phyloP scores from a whole-genome alignment of 768 basidiomycete genomes.

The Aureoboletus auriporus region DNA sequence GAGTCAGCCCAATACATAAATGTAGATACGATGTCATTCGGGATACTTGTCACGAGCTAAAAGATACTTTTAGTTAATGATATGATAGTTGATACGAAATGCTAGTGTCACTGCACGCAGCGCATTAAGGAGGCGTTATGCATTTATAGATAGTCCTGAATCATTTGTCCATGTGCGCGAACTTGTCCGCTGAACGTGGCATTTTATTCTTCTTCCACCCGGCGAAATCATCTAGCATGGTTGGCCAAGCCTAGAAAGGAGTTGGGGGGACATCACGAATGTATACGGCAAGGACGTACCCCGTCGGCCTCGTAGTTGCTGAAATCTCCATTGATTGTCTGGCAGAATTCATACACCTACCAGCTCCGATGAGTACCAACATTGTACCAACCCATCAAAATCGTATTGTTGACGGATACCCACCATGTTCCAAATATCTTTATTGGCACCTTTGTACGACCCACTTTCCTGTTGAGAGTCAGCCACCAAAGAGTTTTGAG shows the following conservation, averaged over 20 bases:
- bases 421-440: constrained; percentile 86
- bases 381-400: neutral
- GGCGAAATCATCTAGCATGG: constrained; percentile 76
- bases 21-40: neutral
- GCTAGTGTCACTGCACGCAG: constrained; percentile 8
- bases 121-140: constrained; percentile 15
- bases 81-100: neutral
- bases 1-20: neutral
- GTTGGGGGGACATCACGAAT: constrained; percentile 1
- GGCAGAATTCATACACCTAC: constrained; percentile 76
- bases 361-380: constrained; percentile 1
- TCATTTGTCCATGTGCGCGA: constrained; percentile 5
- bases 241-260: constrained; percentile 68
- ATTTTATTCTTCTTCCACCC: constrained; percentile 48
- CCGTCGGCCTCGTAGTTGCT: constrained; percentile 73
- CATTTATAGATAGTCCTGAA: constrained; percentile 2
- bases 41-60: neutral
- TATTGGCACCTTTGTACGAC: constrained; percentile 73
- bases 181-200: constrained; percentile 2
- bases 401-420: constrained; percentile 11
- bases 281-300: constrained; percentile 38
- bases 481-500: neutral
- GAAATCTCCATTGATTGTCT: constrained; percentile 54
- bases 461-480: constrained; percentile 36
- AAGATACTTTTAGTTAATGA: neutral